phyloP scores from a whole-genome alignment of 1,284 basidiomycete species.

The Rhizoctonia solani region DNA sequence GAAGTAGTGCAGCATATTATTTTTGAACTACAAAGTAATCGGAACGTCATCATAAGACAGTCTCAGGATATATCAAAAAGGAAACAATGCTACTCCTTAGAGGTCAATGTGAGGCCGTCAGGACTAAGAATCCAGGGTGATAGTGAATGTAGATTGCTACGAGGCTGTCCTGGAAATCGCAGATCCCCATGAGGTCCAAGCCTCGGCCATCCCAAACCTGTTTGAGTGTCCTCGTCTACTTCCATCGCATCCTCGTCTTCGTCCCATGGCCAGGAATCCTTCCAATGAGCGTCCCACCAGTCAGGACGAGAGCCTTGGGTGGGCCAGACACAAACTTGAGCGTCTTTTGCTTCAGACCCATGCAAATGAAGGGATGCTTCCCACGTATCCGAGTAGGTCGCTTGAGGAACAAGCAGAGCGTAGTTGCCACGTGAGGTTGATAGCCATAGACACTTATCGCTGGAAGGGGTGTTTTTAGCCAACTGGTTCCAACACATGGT shows the following conservation, averaged over 20 bases:
- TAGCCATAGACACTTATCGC: not conserved
- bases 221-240: not conserved
- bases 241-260: not conserved
- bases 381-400: not conserved
- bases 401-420: not conserved
- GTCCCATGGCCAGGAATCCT: not conserved
- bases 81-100: no score
- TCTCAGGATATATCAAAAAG: no score
- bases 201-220: not conserved
- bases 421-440: not conserved
- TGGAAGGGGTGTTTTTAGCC: not conserved
- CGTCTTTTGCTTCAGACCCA: not conserved
- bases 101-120: not conserved
- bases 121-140: not conserved
- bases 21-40: no score
- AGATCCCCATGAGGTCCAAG: not conserved
- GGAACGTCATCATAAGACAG: no score
- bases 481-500: no score
- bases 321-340: not conserved
- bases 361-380: not conserved
- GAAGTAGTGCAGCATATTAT: no score
- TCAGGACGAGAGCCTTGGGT: not conserved
- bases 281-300: slow-evolving; percentile 6
- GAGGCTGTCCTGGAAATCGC: not conserved
- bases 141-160: not conserved